Percentiles rank a stretch among this genome's conserved stretches.
Conservation (phyloP, 31 red algal species). For the Porphyra umbilicalis region DNA sequence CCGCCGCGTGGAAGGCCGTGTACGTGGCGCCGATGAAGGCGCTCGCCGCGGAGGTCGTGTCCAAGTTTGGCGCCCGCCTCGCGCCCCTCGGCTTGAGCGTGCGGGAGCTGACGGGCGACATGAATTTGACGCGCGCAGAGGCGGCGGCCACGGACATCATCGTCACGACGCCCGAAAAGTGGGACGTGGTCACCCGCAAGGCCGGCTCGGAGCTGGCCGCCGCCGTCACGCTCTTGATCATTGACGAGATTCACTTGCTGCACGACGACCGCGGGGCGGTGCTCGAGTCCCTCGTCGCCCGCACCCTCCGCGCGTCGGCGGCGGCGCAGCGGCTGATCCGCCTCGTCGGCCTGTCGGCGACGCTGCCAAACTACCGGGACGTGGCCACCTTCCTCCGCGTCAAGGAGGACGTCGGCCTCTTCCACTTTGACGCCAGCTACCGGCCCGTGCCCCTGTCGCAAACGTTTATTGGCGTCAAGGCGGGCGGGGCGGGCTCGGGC, state of each 20-base stretch:
- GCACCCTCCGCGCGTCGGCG: conserved; percentile 74
- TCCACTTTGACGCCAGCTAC: conserved; percentile 87
- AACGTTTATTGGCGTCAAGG: conserved; percentile 76
- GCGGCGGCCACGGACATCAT: conserved; percentile 74
- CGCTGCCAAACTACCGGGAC: conserved; percentile 92
- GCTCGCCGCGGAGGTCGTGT: conserved; percentile 93
- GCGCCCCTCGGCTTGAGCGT: conserved; percentile 51
- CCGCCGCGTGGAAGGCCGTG: conserved; percentile 59
- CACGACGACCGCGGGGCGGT: conserved; percentile 96
- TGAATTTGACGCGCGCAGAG: conserved; percentile 51
- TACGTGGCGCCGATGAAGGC: conserved; percentile 99
- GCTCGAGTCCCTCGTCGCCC: conserved; percentile 93
- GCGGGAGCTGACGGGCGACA: conserved; percentile 89
- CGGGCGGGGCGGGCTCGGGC: conserved; percentile 40
- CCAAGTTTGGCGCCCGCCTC: conserved; percentile 77
- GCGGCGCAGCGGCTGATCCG: conserved; percentile 60
- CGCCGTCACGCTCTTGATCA: conserved; percentile 77
- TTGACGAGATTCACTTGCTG: conserved; percentile 97
- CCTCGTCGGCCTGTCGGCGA: conserved; percentile 95
- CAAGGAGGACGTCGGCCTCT: conserved; percentile 64
- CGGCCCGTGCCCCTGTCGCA: conserved; percentile 92
- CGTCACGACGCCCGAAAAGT: conserved; percentile 99
- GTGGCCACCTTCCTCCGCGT: conserved; percentile 87
- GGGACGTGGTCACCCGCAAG: conserved; percentile 97
- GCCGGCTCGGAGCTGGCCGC: conserved; percentile 55